Evolutionary conservation across 176 grass and related monocot species (phyloP).

Genomic region (Aegilops bicornis): DNA sequence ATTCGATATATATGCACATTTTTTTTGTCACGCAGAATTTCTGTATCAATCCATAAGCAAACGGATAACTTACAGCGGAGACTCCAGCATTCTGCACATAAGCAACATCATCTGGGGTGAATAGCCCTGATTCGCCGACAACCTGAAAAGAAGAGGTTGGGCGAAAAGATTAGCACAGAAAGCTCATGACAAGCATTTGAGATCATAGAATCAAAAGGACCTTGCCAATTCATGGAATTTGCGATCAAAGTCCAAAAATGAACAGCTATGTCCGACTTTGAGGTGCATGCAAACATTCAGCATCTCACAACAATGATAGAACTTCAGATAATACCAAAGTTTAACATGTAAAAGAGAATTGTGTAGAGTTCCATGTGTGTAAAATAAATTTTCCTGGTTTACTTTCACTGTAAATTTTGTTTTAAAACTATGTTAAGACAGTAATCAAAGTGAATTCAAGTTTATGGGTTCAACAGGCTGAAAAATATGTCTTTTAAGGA

Average conservation of each 20-base stretch:
- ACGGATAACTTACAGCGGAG: constrained; percentile 56
- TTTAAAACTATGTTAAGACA: background rate
- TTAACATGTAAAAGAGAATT: background rate
- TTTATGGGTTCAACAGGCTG: background rate
- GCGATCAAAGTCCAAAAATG: background rate
- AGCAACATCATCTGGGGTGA: constrained; percentile 71
- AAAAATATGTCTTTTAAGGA: background rate
- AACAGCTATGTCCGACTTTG: background rate
- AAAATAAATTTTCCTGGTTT: background rate
- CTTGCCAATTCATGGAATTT: background rate
- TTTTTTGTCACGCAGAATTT: background rate
- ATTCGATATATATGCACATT: too few relatives aligned
- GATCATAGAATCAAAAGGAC: background rate
- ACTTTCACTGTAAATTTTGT: background rate
- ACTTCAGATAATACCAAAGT: background rate
- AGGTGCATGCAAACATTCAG: background rate
- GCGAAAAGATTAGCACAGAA: background rate
- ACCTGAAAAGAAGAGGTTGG: constrained; percentile 48
- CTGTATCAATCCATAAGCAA: background rate
- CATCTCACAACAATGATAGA: background rate
- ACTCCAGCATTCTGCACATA: constrained; percentile 88
- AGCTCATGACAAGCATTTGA: background rate
- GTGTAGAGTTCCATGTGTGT: background rate
- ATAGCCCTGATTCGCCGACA: constrained; percentile 85
- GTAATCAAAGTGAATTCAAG: background rate